Conservation (phyloP, 306 rosid species). For the Sindora glabra region DNA sequence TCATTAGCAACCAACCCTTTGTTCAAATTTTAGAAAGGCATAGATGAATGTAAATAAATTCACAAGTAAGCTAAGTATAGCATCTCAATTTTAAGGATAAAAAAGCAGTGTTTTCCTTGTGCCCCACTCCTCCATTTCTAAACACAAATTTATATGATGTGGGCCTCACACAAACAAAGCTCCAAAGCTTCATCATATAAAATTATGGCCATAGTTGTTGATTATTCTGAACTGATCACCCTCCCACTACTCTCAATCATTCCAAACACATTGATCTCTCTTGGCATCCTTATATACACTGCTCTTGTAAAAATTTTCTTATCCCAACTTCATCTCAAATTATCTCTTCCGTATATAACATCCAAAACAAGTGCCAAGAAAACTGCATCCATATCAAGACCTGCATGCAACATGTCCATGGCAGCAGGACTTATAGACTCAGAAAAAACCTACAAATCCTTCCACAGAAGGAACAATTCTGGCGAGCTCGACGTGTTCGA, state of each 20-base stretch:
- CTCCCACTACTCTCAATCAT: constrained; percentile 63
- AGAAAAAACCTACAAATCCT: constrained; percentile 48
- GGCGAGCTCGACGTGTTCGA: constrained; percentile 86
- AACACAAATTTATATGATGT: constrained; percentile 39
- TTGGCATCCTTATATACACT: constrained; percentile 37
- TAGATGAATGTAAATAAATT: too few relatives aligned
- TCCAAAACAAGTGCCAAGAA: neutral
- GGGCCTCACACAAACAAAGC: constrained; percentile 44
- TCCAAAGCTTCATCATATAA: constrained; percentile 44
- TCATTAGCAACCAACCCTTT: too few relatives aligned
- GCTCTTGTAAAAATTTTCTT: constrained; percentile 6
- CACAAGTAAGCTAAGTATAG: too few relatives aligned
- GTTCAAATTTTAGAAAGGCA: too few relatives aligned
- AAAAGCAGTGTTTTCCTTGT: constrained; percentile 18
- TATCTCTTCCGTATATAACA: constrained; percentile 15
- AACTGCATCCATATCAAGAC: neutral
- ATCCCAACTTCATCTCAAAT: constrained; percentile 16
- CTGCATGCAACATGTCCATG: constrained; percentile 66
- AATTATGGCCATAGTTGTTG: constrained; percentile 30
- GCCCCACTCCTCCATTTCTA: constrained; percentile 27
- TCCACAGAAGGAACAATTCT: constrained; percentile 66
- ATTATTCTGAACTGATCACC: constrained; percentile 42
- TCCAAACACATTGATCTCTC: constrained; percentile 44
- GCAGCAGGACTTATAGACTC: constrained; percentile 48
- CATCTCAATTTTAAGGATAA: too few relatives aligned